phyloP scores from a whole-genome alignment of 345 rosid genomes.

The Garcia nutans region DNA sequence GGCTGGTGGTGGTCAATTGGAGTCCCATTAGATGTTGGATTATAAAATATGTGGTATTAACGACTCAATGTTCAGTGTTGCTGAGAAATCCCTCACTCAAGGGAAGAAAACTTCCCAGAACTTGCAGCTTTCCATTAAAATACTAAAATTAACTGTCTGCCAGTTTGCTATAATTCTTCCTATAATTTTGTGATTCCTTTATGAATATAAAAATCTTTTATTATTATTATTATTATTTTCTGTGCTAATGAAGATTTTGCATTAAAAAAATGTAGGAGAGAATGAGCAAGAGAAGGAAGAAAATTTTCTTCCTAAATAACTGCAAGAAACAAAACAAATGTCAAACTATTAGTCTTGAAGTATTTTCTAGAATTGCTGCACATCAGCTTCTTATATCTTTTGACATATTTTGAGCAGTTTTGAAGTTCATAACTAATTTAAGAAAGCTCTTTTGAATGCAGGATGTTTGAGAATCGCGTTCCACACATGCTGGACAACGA shows the following conservation, averaged over 20 bases:
- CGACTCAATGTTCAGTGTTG: background rate
- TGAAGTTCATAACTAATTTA: constrained; percentile 2
- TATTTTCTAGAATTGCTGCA: background rate
- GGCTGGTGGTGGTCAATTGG: background rate
- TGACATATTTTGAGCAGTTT: background rate
- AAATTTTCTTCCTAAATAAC: background rate
- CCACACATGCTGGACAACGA: constrained; percentile 95
- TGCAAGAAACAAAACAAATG: background rate
- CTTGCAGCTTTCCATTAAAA: background rate
- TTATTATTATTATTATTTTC: background rate
- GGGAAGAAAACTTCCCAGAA: background rate
- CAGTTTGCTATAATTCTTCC: background rate
- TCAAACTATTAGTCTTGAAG: background rate
- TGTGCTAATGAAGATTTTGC: background rate
- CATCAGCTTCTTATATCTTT: background rate
- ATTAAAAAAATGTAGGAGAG: background rate
- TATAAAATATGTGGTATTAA: too few relatives aligned
- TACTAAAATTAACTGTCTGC: background rate
- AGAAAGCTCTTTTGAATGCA: constrained; percentile 34
- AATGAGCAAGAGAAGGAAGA: background rate
- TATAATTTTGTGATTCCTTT: background rate
- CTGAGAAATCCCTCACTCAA: background rate
- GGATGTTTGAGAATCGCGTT: constrained; percentile 98
- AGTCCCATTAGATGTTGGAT: too few relatives aligned
- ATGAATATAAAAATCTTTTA: background rate